phyloP scores from a whole-genome alignment of 1,284 basidiomycete genomes.

The Malassezia sympodialis region DNA sequence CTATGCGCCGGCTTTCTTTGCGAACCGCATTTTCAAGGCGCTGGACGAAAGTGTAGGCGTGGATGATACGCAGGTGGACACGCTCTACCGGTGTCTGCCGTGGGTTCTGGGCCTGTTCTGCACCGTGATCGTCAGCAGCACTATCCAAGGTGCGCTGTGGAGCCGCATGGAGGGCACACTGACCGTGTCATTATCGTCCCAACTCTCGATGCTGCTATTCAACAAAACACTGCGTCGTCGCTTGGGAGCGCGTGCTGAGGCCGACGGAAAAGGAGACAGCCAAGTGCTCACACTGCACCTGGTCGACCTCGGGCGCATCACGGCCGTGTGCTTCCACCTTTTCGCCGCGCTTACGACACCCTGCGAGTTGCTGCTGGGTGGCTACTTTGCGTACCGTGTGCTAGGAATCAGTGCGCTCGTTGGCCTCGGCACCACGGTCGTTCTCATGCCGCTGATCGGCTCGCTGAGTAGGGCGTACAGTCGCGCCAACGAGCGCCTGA shows the following conservation, averaged over 20 bases:
- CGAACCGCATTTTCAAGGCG: slow-evolving; percentile 9
- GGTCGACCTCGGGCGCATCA: slow-evolving; percentile 15
- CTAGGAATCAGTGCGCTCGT: slow-evolving; percentile 13
- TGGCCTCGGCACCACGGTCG: slow-evolving; percentile 5
- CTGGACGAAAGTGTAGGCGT: background rate
- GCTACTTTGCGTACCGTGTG: slow-evolving; percentile 18
- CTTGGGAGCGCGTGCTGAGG: background rate
- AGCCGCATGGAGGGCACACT: slow-evolving; percentile 9
- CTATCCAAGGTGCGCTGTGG: slow-evolving; percentile 14
- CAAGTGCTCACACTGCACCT: slow-evolving; percentile 16
- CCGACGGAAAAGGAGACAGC: background rate
- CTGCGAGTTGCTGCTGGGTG: slow-evolving; percentile 14
- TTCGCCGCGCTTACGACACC: slow-evolving; percentile 7
- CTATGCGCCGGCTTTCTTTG: slow-evolving; percentile 15
- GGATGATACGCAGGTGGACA: background rate
- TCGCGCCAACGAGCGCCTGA: slow-evolving; percentile 11
- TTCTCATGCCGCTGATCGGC: slow-evolving; percentile 8
- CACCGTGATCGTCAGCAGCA: slow-evolving; percentile 14
- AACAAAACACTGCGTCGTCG: slow-evolving; percentile 11
- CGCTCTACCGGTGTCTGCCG: slow-evolving; percentile 1
- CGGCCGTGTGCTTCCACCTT: slow-evolving; percentile 10
- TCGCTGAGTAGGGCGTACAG: slow-evolving; percentile 4
- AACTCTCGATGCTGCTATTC: slow-evolving; percentile 15
- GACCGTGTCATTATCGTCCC: slow-evolving; percentile 10
- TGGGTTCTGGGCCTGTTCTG: slow-evolving; percentile 11